Base-by-base conservation (phyloP, 2,329 filamentous ascomycete genomes). In the Emergomyces orientalis region DNA sequence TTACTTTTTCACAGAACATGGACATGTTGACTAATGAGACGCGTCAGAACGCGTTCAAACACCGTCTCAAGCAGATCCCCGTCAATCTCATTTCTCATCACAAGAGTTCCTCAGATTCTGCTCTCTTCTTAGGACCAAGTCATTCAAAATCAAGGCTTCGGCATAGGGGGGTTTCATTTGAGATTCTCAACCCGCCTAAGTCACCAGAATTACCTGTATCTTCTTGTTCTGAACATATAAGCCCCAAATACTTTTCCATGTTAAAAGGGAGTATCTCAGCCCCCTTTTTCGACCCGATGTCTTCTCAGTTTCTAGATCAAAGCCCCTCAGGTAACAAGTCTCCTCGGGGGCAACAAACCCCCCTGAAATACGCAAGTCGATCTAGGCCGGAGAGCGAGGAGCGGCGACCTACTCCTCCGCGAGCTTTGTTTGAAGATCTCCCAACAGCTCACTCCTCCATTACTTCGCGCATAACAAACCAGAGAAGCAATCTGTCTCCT, bases 401-500 rank as follows among this genome's bases (percentile, higher is more conserved):
- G 54, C 51, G 59, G 25, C 60, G 64, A 14, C 41, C 58, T 22
- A 68, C 65, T 6, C 65, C 66, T 17, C 64, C 66, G 17, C 60
- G 65, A n/a, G 49, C 65, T 4, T 49, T 68, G 41, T 68, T 65
- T 54, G 64, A 66, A 27, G 66, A 68, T 58, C 60, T 68, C 32
- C 65, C 63, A 19, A 67, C 66, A 22, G 66, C 66, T 14, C 60
- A 68, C 47, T 68, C 64, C 19, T 68, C 66, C 19, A 68, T 68
- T 22, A 67, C 65, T 30, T 68, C 66, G 27, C 59, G 66, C 54
- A 27, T 62, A 27, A 37, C 62, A 11, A 49, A 25, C 34, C 59
- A 60, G 19, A 55, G 47, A 52, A 63, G 56, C 25, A 58, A 56
- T 34, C 13, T 34, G 1, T 49, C 49, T 11, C 43, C 47, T 9